Base-by-base conservation (phyloP, 139 green algal genomes). In the Limnomonas spitsbergensis region DNA sequence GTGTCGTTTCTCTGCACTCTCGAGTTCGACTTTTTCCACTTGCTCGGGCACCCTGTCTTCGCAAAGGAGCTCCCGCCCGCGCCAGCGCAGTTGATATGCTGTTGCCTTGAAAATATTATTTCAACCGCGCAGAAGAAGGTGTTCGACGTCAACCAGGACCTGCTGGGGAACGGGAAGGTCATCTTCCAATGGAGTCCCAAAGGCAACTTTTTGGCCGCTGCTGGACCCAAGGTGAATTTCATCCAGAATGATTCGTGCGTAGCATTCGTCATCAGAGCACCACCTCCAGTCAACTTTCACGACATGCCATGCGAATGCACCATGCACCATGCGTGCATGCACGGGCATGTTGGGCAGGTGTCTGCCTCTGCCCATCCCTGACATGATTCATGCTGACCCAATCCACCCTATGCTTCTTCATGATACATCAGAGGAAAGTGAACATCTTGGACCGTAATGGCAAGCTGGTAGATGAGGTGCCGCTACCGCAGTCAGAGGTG, bases 361-460 rank as follows among this genome's bases (percentile, higher is more conserved):
- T 31, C 34, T 47, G 35, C 34, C 14, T 34, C 40, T 74, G 34
- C 67, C 14, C 29, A 9, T 26, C 9, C 4, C 34, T 7, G 7
- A 74, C 9, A 47, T 4, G 32, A 42, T 74, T 4, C 67, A 69
- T 7, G 7, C 31, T 69, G 56, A n/a, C n/a, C 47, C 47, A 14
- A 38, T 66, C 1, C 29, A 3, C 6, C 9, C 38, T 20, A 24
- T 53, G 38, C 29, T 76, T 32, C 47, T 24, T 61, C 20, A n/a
- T 61, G 14, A 61, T 24, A 14, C 47, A 14, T 78, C 90, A 94
- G 90, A 80, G 87, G 38, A 87, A 89, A 56, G 78, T 91, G n/a
- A 79, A 79, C 74, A 84, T 94, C 3, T 84, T 89, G 67, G 88
- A 94, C 81, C 81, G 89, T 40, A 90, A 85, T 38, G 90, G 90